A percentile compares a stretch with the other conserved stretches of the same genome.
phyloP scores from a whole-genome alignment of 352 stramenopile species.

The Phytophthora foliorum region DNA sequence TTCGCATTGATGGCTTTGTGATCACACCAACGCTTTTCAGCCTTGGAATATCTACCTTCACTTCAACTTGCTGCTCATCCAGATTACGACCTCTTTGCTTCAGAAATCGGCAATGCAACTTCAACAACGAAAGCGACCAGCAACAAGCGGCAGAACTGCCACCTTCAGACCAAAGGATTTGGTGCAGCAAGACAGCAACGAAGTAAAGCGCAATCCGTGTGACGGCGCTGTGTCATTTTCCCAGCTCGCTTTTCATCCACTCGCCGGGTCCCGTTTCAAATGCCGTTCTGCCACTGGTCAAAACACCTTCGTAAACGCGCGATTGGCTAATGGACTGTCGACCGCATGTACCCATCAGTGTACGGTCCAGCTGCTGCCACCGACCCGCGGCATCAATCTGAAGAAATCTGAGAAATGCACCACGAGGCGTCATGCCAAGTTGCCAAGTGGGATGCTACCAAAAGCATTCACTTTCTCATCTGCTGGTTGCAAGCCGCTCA shows the following conservation, averaged over 20 bases:
- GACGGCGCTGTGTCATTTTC: constrained; percentile 22
- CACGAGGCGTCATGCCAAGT: constrained; percentile 4
- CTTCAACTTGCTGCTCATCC: constrained; percentile 28
- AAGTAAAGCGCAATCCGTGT: constrained; percentile 3
- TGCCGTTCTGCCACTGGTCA: constrained; percentile 3
- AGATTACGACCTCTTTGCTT: constrained; percentile 8
- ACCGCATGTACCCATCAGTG: constrained; percentile 3
- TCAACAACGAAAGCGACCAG: not conserved
- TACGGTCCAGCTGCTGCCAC: constrained; percentile 2
- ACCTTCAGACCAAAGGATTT: too few species aligned
- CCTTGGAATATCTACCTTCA: constrained; percentile 2
- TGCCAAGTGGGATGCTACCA: not conserved
- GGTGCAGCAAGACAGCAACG: not conserved
- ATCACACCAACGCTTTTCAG: too few species aligned
- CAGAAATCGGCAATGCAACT: not conserved
- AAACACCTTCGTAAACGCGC: not conserved
- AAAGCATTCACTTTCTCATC: constrained; percentile 15
- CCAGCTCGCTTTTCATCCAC: constrained; percentile 21
- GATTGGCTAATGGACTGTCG: constrained; percentile 1
- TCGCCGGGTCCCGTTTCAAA: not conserved
- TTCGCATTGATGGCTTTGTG: not conserved
- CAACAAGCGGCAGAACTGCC: not conserved
- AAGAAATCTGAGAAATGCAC: constrained; percentile 40
- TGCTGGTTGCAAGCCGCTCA: constrained; percentile 20
- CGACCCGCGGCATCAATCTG: constrained; percentile 12